Evolutionary conservation across 2,329 filamentous ascomycete species (phyloP).

Genomic region (Colletotrichum graminicola): DNA sequence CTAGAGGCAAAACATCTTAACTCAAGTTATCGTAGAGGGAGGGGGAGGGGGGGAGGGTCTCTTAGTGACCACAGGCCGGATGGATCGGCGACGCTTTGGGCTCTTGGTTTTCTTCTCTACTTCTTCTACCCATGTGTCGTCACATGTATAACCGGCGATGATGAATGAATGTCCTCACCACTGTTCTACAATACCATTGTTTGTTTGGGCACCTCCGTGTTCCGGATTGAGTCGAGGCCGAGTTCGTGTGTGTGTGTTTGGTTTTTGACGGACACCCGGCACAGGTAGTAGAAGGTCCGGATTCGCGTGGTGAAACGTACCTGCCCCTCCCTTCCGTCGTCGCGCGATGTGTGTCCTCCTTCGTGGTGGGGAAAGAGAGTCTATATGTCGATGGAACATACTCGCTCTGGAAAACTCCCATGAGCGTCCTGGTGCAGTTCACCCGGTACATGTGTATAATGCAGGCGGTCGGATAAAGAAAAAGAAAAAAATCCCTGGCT

Average conservation of each 20-base stretch:
- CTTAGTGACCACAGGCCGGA: not conserved
- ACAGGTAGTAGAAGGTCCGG: not conserved
- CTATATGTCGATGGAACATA: too few species aligned
- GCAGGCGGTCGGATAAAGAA: too few species aligned
- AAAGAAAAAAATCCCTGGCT: too few species aligned
- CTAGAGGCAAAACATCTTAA: constrained; percentile 4
- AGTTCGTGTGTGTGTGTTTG: not conserved
- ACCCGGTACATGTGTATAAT: too few species aligned
- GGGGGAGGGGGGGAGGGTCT: not conserved
- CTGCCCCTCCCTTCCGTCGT: too few species aligned
- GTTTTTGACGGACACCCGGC: not conserved
- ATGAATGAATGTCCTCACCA: constrained; percentile 3
- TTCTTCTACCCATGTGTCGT: not conserved
- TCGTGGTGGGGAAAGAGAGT: too few species aligned
- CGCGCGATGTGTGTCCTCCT: too few species aligned
- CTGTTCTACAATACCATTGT: not conserved
- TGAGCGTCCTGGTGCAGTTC: too few species aligned
- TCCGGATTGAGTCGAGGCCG: not conserved
- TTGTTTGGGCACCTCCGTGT: not conserved
- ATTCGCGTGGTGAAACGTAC: too few species aligned
- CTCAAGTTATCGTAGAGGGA: not conserved
- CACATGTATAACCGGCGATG: not conserved
- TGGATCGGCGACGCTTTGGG: not conserved
- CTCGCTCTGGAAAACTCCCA: too few species aligned
- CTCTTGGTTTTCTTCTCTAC: not conserved